A percentile compares a stretch with the other conserved stretches of the same genome.
phyloP scores from a whole-genome alignment of 177 flowering plant genomes.

The Vitis hybrid region DNA sequence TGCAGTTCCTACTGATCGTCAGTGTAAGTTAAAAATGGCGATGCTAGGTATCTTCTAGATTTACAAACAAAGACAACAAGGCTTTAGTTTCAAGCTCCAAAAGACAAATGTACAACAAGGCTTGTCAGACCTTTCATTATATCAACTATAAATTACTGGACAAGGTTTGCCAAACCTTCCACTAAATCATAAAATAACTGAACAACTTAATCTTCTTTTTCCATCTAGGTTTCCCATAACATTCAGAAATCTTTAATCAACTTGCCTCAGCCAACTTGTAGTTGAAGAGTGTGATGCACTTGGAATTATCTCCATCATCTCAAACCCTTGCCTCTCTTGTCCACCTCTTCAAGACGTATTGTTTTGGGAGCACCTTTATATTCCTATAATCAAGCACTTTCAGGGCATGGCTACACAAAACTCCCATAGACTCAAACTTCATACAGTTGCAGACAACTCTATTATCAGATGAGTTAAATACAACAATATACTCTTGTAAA shows the following conservation, averaged over 20 bases:
- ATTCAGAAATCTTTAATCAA: not conserved
- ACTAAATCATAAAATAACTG: too few relatives aligned
- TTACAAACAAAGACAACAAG: too few relatives aligned
- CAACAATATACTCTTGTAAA: constrained; percentile 19
- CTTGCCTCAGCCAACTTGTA: not conserved
- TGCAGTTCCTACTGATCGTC: not conserved
- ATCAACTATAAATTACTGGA: too few relatives aligned
- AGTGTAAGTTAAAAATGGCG: too few relatives aligned
- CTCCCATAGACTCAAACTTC: constrained; percentile 37
- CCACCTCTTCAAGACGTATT: constrained; percentile 37
- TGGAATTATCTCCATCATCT: not conserved
- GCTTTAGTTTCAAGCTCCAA: too few relatives aligned
- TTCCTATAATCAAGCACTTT: constrained; percentile 36
- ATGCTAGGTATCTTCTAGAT: too few relatives aligned
- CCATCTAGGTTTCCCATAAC: too few relatives aligned
- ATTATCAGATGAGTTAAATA: constrained; percentile 16
- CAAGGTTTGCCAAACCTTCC: too few relatives aligned
- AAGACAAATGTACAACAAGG: too few relatives aligned
- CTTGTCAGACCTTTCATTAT: too few relatives aligned
- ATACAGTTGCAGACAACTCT: constrained; percentile 30
- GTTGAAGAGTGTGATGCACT: not conserved
- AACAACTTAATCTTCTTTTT: too few relatives aligned
- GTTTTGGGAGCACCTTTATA: constrained; percentile 27
- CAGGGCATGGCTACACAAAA: constrained; percentile 41
- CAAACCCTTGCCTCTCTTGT: constrained; percentile 31